phyloP scores from a whole-genome alignment of 495 filamentous ascomycete genomes.

The Tuber magnatum region DNA sequence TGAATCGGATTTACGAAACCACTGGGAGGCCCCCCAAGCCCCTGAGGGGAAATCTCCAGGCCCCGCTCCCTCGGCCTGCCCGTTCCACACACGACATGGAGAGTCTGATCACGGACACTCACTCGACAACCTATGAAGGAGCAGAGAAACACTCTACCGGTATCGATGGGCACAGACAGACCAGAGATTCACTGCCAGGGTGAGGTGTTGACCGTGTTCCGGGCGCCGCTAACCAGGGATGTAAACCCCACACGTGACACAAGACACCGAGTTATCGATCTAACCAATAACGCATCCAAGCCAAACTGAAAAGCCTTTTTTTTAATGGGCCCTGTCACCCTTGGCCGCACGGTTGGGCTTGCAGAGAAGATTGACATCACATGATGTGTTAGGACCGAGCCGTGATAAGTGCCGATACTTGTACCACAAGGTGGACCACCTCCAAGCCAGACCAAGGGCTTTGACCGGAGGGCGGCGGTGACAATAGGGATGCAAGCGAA shows the following conservation, averaged over 20 bases:
- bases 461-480: background rate
- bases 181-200: background rate
- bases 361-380: background rate
- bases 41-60: background rate
- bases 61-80: background rate
- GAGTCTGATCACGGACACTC: background rate
- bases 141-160: background rate
- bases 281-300: background rate
- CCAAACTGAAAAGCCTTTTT: background rate
- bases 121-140: background rate
- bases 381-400: background rate
- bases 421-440: background rate
- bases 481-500: background rate
- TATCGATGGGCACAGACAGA: background rate
- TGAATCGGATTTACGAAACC: background rate
- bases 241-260: background rate
- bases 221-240: background rate
- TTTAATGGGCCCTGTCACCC: background rate
- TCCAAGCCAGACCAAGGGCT: background rate
- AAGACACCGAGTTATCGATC: background rate
- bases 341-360: background rate
- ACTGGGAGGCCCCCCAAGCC: background rate
- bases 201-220: background rate
- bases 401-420: background rate
- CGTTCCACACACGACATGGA: background rate